Evolutionary conservation across 257 asterid species (phyloP).

Genomic region (Apocynum venetum): DNA sequence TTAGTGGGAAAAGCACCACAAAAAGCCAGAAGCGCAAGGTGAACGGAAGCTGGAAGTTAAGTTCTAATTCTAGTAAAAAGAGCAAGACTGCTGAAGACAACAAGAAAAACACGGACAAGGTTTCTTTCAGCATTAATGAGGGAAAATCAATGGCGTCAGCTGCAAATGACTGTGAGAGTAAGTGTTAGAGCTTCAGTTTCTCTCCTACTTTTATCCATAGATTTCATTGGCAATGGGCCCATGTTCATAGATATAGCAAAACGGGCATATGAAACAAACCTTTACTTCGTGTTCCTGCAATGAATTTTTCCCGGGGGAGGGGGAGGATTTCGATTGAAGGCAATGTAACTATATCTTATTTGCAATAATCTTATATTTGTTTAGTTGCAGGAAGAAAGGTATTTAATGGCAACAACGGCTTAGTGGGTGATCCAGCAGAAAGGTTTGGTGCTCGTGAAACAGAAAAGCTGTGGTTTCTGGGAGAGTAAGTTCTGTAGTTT

Average conservation of each 20-base stretch:
- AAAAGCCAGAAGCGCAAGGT: slow-evolving; percentile 47
- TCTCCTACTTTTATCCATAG: background rate
- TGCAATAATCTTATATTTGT: slow-evolving; percentile 1
- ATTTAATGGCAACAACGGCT: slow-evolving; percentile 30
- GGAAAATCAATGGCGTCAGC: slow-evolving; percentile 28
- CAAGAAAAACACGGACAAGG: slow-evolving; percentile 28
- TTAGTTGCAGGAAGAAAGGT: slow-evolving; percentile 47
- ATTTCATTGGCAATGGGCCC: background rate
- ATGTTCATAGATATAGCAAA: background rate
- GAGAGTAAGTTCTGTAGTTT: slow-evolving; percentile 48
- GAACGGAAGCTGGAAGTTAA: slow-evolving; percentile 27
- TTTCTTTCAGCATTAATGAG: slow-evolving; percentile 21
- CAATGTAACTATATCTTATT: background rate
- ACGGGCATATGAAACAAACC: background rate
- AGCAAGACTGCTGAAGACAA: slow-evolving; percentile 34
- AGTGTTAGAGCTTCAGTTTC: slow-evolving; percentile 28
- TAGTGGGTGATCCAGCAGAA: slow-evolving; percentile 49
- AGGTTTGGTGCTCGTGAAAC: slow-evolving; percentile 66
- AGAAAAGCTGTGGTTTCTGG: slow-evolving; percentile 70
- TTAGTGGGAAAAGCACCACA: slow-evolving; percentile 17
- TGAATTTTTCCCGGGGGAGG: background rate
- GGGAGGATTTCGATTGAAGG: no score
- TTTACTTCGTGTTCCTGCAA: background rate
- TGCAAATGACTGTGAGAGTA: slow-evolving; percentile 39
- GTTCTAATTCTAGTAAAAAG: slow-evolving; percentile 45